Evolutionary conservation across 2,329 filamentous ascomycete species (phyloP), one percentile per base, ranked within the genome.

Genomic region (Aspergillus sp.): DNA sequence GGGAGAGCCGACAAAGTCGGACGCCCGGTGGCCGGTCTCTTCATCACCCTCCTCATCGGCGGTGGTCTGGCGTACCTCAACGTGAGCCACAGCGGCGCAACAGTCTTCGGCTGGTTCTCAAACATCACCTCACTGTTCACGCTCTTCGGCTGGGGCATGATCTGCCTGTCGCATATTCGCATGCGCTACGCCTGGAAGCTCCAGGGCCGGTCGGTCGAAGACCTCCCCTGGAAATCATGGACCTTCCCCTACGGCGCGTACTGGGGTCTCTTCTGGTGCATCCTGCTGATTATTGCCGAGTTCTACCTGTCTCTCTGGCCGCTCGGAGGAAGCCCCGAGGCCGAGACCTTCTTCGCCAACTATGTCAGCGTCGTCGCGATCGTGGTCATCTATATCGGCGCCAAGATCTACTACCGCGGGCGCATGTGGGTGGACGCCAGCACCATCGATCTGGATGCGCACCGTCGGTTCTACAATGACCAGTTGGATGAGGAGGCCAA

Each of bases 41-140:
- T 80, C 1, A 78, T 83, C 19, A 76, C 91, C 21, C 76, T 93
- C 11, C 88, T 90, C 9, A 73, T 86, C 11, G 88, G 89, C 9
- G 75, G 93, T 13, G 75, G 69, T 0, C 69, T 77, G 4, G 63
- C 66, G 31, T 77, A 76, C 54, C 70, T 78, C 17, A 78, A 78
- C 55, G 72, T 76, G 21, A 68, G 51, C 59, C 64, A 76, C 54
- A 71, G 64, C 21, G 73, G 75, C 2, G 61, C 70, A 0, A 64
- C 71, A 3, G 77, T 78, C 34, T 80, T 79, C 58, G 67, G 63
- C 7, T 80, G 77, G 78, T 71, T 80, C 48, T 77, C 75, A 2
- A 77, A 72, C 50, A 63, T 80, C 14, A 76, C 72, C 0, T 76
- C 75, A 0, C 71, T 79, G 6, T 74, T 74, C 52, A 76, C 75